Evolutionary conservation across 2,329 filamentous ascomycete species (phyloP).

Genomic region (Ophiocordyceps camponoti-leonardi): DNA sequence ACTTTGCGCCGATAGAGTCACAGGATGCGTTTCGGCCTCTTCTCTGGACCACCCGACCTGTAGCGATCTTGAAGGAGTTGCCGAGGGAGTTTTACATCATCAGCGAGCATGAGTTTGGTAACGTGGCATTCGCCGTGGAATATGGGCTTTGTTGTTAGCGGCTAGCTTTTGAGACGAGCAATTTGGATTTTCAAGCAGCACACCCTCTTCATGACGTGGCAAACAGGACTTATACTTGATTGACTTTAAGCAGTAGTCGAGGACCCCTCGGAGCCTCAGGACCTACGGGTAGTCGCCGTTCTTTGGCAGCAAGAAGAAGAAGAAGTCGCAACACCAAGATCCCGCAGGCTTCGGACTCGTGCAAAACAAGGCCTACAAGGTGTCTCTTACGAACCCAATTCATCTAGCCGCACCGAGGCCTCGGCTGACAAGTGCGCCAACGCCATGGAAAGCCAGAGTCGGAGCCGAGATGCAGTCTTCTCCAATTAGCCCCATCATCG

Average conservation of each 20-base stretch:
- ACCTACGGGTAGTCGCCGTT: no score
- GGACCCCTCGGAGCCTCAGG: no score
- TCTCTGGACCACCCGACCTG: slow-evolving; percentile 53
- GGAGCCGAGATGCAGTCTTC: not conserved
- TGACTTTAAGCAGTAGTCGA: no score
- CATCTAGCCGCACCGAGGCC: no score
- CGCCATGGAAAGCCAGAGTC: not conserved
- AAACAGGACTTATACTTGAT: no score
- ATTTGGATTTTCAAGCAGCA: slow-evolving; percentile 9
- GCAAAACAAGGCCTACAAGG: no score
- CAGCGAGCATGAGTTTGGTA: slow-evolving; percentile 17
- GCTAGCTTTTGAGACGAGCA: slow-evolving; percentile 8
- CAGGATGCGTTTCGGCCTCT: slow-evolving; percentile 59
- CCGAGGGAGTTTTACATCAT: slow-evolving; percentile 11
- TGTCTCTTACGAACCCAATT: no score
- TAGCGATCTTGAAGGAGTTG: slow-evolving; percentile 4
- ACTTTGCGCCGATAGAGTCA: slow-evolving; percentile 41
- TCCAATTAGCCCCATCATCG: not conserved
- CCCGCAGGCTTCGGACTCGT: no score
- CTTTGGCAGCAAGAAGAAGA: no score
- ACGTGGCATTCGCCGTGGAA: slow-evolving; percentile 8
- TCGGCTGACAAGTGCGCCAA: not conserved
- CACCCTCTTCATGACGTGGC: not conserved
- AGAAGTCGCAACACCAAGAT: no score
- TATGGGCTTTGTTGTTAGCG: slow-evolving; percentile 9